Conservation (phyloP, 305 asterid genomes). For the Fraxinus sp. region DNA sequence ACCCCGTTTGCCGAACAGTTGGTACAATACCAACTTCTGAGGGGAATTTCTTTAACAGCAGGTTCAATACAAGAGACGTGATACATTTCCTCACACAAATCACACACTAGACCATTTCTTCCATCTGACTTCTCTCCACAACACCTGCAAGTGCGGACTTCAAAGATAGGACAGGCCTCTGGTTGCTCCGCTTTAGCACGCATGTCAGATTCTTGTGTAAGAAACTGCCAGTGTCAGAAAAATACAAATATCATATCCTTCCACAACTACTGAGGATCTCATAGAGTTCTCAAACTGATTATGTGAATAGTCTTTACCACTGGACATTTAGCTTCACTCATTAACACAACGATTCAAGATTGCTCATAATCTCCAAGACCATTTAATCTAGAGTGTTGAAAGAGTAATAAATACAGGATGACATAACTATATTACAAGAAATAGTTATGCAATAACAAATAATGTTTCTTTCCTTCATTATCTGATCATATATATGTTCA, state of each 20-base stretch:
- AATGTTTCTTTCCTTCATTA: neutral
- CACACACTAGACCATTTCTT: conserved; percentile 67
- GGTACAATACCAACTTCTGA: conserved; percentile 75
- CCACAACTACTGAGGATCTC: neutral
- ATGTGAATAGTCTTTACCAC: neutral
- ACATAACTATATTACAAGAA: neutral
- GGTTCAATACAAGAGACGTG: conserved; percentile 81
- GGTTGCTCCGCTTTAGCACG: conserved; percentile 30
- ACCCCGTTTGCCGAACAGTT: conserved; percentile 62
- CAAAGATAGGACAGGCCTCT: conserved; percentile 21
- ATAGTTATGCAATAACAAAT: neutral
- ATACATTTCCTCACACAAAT: conserved; percentile 83
- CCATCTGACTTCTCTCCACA: conserved; percentile 71
- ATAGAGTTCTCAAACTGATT: neutral
- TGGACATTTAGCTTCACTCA: neutral
- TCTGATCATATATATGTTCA: neutral
- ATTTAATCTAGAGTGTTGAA: neutral
- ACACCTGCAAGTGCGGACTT: conserved; percentile 46
- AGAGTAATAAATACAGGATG: neutral
- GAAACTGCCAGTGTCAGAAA: conserved; percentile 26
- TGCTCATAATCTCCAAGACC: neutral
- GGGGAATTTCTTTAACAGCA: conserved; percentile 63
- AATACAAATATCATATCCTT: conserved; percentile 9
- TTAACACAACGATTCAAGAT: neutral
- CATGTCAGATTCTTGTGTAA: conserved; percentile 31